Evolutionary conservation across 768 basidiomycete genomes (phyloP), one percentile per base, ranked within the genome.

Genomic region (Tylopilus subfusipes): DNA sequence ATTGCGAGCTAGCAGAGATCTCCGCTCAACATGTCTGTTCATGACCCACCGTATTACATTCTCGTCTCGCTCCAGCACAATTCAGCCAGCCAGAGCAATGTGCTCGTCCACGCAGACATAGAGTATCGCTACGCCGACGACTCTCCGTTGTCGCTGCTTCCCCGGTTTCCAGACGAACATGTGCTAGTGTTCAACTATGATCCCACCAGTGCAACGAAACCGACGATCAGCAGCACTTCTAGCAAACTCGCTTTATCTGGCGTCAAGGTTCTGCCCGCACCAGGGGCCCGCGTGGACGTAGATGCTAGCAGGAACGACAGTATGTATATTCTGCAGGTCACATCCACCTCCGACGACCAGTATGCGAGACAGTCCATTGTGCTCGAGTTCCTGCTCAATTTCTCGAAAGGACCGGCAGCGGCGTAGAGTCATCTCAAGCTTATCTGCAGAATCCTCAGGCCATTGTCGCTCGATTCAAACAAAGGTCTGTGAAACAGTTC

Each of bases 81-180:
- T 29, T 64, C 67, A 47, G 48, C 76, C 21, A 66, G 76, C 3
- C 71, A 73, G 12, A 76, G 75, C 27, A 73, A 57, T 2, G 58
- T 55, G 30, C 62, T 75, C 44, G 72, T 78, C 12, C 90, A 93
- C 63, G 87, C 88, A 5, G 72, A 75, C 40, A 84, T 93, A 18
- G 86, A 92, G 61, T 92, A 92, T 66, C 86, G 89, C 62, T 93
- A 89, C 64, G 79, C 82, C 19, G 89, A 93, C 61, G 91, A 93
- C 64, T 78, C 85, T 0, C 84, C 88, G 4, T 69, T 82, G n/a
- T 70, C 81, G 12, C 70, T 92, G 13, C 71, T 90, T 38, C 84
- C 87, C 5, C 78, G 74, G 33, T 75, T 76, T 38, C 73, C 79
- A 12, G 76, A 81, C 48, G 88, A 90, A 67, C 86, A 86, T 61